These are phyloP conservation scores for Nicotiana knightiana DNA, from an alignment of 257 asterid genomes.

Conservation along the genomic window DNA sequence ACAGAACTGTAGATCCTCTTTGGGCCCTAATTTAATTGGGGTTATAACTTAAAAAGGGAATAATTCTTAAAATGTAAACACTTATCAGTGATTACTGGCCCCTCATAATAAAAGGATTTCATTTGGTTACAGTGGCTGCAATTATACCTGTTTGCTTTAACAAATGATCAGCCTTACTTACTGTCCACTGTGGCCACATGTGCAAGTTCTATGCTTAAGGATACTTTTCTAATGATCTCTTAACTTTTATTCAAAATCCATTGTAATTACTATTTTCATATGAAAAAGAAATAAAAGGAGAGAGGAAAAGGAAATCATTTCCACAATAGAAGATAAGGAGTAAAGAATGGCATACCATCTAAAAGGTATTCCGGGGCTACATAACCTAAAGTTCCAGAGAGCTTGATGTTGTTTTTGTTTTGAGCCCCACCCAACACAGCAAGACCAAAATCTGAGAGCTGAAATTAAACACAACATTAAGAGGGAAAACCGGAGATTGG, in stretches of 20 bases:
- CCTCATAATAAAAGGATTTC: not conserved
- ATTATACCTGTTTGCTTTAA: not conserved
- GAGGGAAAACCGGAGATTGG: not conserved
- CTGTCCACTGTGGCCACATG: not conserved
- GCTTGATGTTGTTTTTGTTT: constrained; percentile 49
- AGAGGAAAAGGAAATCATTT: not conserved
- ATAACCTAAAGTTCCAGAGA: constrained; percentile 74
- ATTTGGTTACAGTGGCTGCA: not conserved
- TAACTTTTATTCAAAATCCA: not conserved
- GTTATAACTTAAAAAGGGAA: not conserved
- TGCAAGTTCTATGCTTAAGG: not conserved
- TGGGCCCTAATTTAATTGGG: not conserved
- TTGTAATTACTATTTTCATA: not conserved
- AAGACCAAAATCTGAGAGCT: constrained; percentile 77
- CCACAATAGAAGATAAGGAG: not conserved
- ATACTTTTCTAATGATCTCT: not conserved
- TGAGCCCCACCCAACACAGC: constrained; percentile 52
- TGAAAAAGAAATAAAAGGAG: not conserved
- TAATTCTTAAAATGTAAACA: not conserved
- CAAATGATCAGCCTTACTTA: not conserved
- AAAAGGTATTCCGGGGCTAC: constrained; percentile 78
- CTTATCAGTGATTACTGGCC: not conserved
- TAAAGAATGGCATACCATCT: constrained; percentile 41
- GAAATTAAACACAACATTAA: constrained; percentile 14
- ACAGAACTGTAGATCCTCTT: not conserved